Evolutionary conservation across 768 basidiomycete genomes (phyloP), one percentile per base, ranked within the genome.

Genomic region (Solioccasus polychromus): DNA sequence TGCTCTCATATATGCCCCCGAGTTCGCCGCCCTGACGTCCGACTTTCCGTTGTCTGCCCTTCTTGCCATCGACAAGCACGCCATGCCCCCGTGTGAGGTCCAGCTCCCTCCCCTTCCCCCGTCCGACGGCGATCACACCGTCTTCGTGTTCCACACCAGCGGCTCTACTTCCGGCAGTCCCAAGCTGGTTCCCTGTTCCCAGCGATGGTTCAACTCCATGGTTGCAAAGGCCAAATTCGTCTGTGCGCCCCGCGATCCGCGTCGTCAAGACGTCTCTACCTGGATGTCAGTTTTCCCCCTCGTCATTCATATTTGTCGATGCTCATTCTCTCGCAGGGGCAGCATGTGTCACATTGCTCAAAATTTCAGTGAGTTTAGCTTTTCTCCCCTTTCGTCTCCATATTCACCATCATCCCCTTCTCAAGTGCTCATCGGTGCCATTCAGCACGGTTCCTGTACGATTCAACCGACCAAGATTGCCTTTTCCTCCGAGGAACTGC

Each of bases 141-240:
- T 75, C 36, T 80, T 88, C 70, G 70, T 88, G 42, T 89, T 87
- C 72, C 88, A 88, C 62, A 88, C 88, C 9, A 84, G 82, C 47
- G 88, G 88, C 14, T 88, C 86, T 30, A 89, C 88, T 7, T 88
- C 85, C n/a, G 87, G 86, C 39, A 84, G 79, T 57, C 88, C 88
- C 1, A 89, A 88, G 58, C 79, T 89, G 22, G 83, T 90, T 0
- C 85, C 79, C 14, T 83, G 83, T 66, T 84, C 68, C 55, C 80
- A 78, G 53, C 74, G 68, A 23, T 89, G 87, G 88, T 51, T 90
- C 23, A 66, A 77, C 49, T 64, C 75, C n/a, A 78, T 77, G 3
- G 66, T 81, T 41, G 55, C 71, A n/a, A 90, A 90, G 63, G 79
- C 84, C 30, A 61, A 68, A 47, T 71, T 74, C 48, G 71, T 78